Conservation (phyloP, 306 rosid species). For the Astragalus membranaceus region DNA sequence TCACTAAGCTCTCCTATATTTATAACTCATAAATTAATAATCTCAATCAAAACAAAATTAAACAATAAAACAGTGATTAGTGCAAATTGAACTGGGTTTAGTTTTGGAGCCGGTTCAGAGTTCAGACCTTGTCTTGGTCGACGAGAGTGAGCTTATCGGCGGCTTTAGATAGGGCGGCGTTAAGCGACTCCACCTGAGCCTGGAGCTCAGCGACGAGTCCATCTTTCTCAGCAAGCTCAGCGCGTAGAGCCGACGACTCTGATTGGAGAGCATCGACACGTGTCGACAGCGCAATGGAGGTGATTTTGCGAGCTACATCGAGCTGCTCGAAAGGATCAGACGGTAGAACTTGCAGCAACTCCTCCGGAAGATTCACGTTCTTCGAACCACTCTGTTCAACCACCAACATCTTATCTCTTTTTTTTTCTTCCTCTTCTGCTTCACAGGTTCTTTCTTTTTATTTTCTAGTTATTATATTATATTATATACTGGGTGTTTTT, state of each 20-base stretch:
- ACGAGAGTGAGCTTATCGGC: slow-evolving; percentile 51
- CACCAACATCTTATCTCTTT: slow-evolving; percentile 29
- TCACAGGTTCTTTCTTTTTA: too few species aligned
- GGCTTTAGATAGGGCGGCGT: slow-evolving; percentile 47
- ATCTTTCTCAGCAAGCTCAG: slow-evolving; percentile 54
- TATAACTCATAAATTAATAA: background rate
- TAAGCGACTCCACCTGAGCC: slow-evolving; percentile 48
- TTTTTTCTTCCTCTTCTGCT: background rate
- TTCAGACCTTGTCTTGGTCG: slow-evolving; percentile 51
- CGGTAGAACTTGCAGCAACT: slow-evolving; percentile 54
- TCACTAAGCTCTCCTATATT: slow-evolving; percentile 53
- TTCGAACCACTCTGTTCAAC: slow-evolving; percentile 46
- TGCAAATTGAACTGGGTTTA: background rate
- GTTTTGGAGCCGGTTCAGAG: too few species aligned
- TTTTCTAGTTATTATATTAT: background rate
- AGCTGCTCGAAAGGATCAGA: slow-evolving; percentile 90
- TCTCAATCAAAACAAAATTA: background rate
- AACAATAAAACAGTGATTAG: background rate
- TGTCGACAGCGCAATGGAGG: slow-evolving; percentile 71
- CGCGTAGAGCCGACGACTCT: slow-evolving; percentile 41
- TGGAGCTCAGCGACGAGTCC: slow-evolving; percentile 50
- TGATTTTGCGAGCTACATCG: slow-evolving; percentile 92
- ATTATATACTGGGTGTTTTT: too few species aligned
- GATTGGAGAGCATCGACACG: slow-evolving; percentile 67
- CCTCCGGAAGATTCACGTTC: slow-evolving; percentile 61